Percentiles rank a stretch among this genome's conserved stretches.
phyloP scores from a whole-genome alignment of 2,329 filamentous ascomycete genomes.

The Phialophora macrospora region DNA sequence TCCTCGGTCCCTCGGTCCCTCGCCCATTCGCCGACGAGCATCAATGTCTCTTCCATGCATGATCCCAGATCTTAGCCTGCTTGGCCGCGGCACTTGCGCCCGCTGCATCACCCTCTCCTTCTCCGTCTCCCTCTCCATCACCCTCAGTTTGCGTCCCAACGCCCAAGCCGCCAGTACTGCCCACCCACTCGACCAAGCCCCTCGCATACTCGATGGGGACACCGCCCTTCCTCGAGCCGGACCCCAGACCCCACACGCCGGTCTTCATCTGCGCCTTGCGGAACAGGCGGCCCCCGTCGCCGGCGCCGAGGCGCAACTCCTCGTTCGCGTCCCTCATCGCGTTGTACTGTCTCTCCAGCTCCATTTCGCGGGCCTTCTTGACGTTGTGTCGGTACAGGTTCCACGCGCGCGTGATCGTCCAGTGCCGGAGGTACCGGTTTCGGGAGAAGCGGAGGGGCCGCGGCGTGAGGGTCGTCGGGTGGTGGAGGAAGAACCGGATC shows the following conservation, averaged over 20 bases:
- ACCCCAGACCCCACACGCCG: constrained; percentile 68
- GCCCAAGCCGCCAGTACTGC: constrained; percentile 54
- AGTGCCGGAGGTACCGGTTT: constrained; percentile 86
- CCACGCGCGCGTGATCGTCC: constrained; percentile 99
- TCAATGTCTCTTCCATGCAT: constrained; percentile 75
- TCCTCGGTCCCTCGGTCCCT: not conserved
- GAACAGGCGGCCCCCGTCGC: constrained; percentile 69
- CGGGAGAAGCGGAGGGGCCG: constrained; percentile 87
- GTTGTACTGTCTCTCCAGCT: constrained; percentile 79
- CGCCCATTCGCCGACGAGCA: not conserved
- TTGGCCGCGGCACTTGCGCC: constrained; percentile 57
- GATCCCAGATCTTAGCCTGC: constrained; percentile 79
- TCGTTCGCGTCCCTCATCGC: constrained; percentile 86
- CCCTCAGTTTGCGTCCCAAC: constrained; percentile 72
- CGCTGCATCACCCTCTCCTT: not conserved
- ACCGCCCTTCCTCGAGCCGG: constrained; percentile 51
- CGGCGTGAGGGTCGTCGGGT: constrained; percentile 64
- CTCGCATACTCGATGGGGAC: constrained; percentile 92
- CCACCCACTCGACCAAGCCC: constrained; percentile 41
- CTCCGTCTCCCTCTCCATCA: constrained; percentile 21
- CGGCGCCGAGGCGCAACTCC: constrained; percentile 66
- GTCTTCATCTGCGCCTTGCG: constrained; percentile 89
- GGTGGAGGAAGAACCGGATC: constrained; percentile 72
- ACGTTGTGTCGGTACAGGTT: constrained; percentile 75
- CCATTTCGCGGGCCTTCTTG: constrained; percentile 66